A percentile compares a stretch with the other conserved stretches of the same genome.
phyloP scores from a whole-genome alignment of 1,284 basidiomycete genomes.

The Sparassis latifolia region DNA sequence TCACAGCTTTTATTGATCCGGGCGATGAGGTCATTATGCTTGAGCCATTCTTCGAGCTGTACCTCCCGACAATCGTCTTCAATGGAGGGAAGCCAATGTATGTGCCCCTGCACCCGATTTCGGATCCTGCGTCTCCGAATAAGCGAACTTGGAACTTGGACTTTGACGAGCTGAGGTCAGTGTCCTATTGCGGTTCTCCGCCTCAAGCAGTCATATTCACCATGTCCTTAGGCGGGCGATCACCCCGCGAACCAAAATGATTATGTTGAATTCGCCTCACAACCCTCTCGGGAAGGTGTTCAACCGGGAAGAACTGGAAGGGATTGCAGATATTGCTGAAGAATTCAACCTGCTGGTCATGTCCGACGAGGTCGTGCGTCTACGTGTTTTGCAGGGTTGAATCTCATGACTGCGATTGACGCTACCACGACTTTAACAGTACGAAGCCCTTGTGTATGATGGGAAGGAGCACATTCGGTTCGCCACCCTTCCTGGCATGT shows the following conservation, averaged over 20 bases:
- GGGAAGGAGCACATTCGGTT: constrained; percentile 86
- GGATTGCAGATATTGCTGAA: constrained; percentile 82
- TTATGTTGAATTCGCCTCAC: constrained; percentile 93
- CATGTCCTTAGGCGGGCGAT: constrained; percentile 56
- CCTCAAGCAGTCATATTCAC: background rate
- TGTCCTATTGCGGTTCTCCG: background rate
- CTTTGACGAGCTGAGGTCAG: constrained; percentile 77
- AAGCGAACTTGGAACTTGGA: constrained; percentile 85
- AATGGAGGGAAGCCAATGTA: constrained; percentile 91
- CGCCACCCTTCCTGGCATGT: constrained; percentile 94
- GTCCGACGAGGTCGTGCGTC: constrained; percentile 89
- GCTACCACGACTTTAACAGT: constrained; percentile 41
- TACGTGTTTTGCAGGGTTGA: background rate
- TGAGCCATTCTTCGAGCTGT: constrained; percentile 98
- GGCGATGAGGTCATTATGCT: constrained; percentile 98
- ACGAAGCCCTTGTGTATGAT: constrained; percentile 92
- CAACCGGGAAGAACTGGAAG: constrained; percentile 73
- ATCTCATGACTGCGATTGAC: background rate
- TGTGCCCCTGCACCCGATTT: constrained; percentile 88
- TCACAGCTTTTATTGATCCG: constrained; percentile 81
- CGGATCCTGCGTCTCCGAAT: constrained; percentile 47
- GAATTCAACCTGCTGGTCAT: constrained; percentile 93
- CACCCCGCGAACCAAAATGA: constrained; percentile 84
- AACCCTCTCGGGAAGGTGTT: constrained; percentile 98
- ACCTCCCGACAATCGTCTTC: constrained; percentile 87